A percentile compares a stretch with the other conserved stretches of the same genome.
phyloP scores from a whole-genome alignment of 2,329 filamentous ascomycete species.

The Penicillium sp. region DNA sequence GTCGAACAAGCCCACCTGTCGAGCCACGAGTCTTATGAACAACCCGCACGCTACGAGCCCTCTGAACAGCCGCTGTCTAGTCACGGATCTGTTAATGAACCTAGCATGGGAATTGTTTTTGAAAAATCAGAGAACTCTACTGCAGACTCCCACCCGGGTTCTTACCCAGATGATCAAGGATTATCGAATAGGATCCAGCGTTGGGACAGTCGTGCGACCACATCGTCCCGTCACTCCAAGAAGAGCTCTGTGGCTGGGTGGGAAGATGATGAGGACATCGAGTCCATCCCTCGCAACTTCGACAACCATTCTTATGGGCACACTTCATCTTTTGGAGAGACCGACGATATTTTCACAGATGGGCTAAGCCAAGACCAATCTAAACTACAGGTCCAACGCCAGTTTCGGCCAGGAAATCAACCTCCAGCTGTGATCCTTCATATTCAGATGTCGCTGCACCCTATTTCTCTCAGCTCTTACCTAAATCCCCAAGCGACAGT shows the following conservation, averaged over 20 bases:
- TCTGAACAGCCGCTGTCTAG: constrained; percentile 20
- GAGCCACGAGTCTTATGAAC: constrained; percentile 11
- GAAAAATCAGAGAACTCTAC: constrained; percentile 40
- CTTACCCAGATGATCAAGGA: constrained; percentile 22
- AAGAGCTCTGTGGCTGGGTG: constrained; percentile 43
- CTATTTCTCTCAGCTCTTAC: constrained; percentile 65
- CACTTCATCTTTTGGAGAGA: constrained; percentile 40
- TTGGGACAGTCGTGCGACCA: constrained; percentile 41
- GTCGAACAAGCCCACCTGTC: constrained; percentile 54
- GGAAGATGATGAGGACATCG: constrained; percentile 54
- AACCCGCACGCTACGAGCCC: constrained; percentile 15
- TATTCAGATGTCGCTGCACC: constrained; percentile 71
- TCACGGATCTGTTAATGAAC: constrained; percentile 26
- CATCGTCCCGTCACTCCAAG: constrained; percentile 46
- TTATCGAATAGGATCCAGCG: constrained; percentile 25
- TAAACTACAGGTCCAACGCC: constrained; percentile 35
- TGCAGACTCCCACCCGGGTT: constrained; percentile 25
- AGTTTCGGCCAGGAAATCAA: constrained; percentile 28
- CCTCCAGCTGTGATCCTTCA: constrained; percentile 57
- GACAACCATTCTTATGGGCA: constrained; percentile 34
- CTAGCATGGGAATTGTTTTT: constrained; percentile 47
- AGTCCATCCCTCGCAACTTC: constrained; percentile 52
- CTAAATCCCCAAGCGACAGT: constrained; percentile 47
- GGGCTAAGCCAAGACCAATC: constrained; percentile 42
- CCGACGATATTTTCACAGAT: constrained; percentile 48